These are phyloP conservation scores for Malania oleifera DNA, from an alignment of 164 flowering plant genomes.

Conservation along the genomic window DNA sequence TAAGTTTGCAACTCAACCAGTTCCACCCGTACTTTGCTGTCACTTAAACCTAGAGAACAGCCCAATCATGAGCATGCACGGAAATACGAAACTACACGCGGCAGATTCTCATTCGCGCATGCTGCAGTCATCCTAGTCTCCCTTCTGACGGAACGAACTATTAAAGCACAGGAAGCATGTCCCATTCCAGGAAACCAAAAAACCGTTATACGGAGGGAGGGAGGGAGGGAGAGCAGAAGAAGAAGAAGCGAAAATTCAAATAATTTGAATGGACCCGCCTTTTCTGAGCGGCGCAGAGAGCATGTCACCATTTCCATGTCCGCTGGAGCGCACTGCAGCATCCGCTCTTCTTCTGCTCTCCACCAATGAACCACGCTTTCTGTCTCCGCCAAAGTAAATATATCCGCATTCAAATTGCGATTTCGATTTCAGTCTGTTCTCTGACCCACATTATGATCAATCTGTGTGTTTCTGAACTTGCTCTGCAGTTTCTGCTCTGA, in stretches of 20 bases:
- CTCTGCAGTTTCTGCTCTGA: conserved; percentile 9
- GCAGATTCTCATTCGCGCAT: too few species aligned
- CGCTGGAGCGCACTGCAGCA: conserved; percentile 32
- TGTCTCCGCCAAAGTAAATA: conserved; percentile 12
- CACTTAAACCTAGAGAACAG: too few species aligned
- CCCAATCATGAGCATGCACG: too few species aligned
- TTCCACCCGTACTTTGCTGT: too few species aligned
- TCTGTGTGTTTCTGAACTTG: neutral
- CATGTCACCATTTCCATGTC: conserved; percentile 28
- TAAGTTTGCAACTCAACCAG: too few species aligned
- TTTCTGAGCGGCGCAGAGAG: neutral
- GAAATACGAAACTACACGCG: too few species aligned
- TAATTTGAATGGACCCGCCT: neutral
- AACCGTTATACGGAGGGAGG: neutral
- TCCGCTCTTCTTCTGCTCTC: conserved; percentile 52
- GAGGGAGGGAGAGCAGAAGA: neutral
- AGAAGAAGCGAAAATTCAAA: neutral
- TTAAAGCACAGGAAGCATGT: too few species aligned
- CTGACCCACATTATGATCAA: neutral
- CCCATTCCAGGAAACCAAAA: too few species aligned
- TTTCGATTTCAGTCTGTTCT: neutral
- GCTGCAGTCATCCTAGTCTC: too few species aligned
- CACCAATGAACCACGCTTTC: conserved; percentile 12
- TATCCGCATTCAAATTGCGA: neutral
- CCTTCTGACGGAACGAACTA: too few species aligned